Conservation (phyloP, 495 filamentous ascomycete species). For the Clohesyomyces aquaticus region DNA sequence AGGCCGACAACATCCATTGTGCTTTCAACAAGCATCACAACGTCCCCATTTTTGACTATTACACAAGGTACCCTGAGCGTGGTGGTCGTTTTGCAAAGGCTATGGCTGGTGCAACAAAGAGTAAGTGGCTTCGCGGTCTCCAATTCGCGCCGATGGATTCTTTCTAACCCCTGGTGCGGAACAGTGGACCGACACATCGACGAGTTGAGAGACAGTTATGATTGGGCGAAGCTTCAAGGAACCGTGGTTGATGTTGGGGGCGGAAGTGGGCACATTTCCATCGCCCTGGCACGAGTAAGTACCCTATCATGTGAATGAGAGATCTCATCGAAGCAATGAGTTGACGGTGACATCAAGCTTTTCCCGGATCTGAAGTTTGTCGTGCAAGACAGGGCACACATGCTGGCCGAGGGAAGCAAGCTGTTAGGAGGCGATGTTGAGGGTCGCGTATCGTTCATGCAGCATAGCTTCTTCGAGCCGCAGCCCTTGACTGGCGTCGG, state of each 20-base stretch:
- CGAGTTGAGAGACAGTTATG: slow-evolving; percentile 32
- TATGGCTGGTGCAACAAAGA: slow-evolving; percentile 39
- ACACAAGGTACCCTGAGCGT: slow-evolving; percentile 36
- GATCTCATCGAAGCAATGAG: no score
- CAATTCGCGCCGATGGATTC: no score
- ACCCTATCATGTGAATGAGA: no score
- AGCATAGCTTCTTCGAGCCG: slow-evolving; percentile 46
- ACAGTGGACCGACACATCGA: slow-evolving; percentile 16
- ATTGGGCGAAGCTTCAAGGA: slow-evolving; percentile 32
- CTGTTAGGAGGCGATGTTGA: slow-evolving; percentile 12
- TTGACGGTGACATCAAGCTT: no score
- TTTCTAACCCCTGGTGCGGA: no score
- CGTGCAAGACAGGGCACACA: slow-evolving; percentile 39
- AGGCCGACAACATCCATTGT: no score
- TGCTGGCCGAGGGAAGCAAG: slow-evolving; percentile 39
- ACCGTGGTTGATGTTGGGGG: slow-evolving; percentile 41
- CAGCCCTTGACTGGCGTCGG: slow-evolving; percentile 38
- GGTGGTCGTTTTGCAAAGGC: slow-evolving; percentile 32
- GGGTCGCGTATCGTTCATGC: slow-evolving; percentile 37
- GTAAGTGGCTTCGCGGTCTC: no score
- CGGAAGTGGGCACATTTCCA: slow-evolving; percentile 30
- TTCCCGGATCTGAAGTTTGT: slow-evolving; percentile 40
- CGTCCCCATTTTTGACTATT: slow-evolving; percentile 47
- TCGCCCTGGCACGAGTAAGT: neutral
- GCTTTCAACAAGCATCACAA: no score